phyloP scores from a whole-genome alignment of 2,329 filamentous ascomycete genomes.

The Diaporthe ilicicola region DNA sequence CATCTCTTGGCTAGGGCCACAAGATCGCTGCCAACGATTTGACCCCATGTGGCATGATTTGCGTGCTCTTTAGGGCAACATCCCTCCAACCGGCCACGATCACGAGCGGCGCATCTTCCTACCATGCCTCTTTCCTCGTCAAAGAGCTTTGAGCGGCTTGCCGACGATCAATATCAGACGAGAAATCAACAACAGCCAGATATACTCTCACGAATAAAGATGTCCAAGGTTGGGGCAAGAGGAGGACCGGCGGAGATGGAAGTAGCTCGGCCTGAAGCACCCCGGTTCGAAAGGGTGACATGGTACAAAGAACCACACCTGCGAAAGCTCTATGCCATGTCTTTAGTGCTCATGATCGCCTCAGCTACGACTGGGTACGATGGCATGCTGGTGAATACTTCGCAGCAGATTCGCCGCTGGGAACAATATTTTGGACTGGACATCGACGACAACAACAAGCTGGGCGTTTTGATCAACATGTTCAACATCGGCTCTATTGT shows the following conservation, averaged over 20 bases:
- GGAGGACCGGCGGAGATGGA: slow-evolving; percentile 3
- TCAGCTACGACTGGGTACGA: slow-evolving; percentile 34
- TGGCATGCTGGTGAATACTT: slow-evolving; percentile 46
- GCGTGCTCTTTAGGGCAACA: neutral
- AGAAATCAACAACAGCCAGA: neutral
- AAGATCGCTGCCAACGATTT: neutral
- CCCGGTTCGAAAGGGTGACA: slow-evolving; percentile 60
- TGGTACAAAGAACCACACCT: slow-evolving; percentile 65
- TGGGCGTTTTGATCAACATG: slow-evolving; percentile 49
- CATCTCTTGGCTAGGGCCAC: slow-evolving; percentile 1
- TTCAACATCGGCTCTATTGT: slow-evolving; percentile 51
- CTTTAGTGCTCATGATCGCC: slow-evolving; percentile 36
- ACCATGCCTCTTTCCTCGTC: slow-evolving; percentile 8
- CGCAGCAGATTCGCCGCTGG: slow-evolving; percentile 50
- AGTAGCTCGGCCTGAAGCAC: slow-evolving; percentile 50
- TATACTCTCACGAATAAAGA: slow-evolving; percentile 4
- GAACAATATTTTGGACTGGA: slow-evolving; percentile 36
- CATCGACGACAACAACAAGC: slow-evolving; percentile 46
- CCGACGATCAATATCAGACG: neutral
- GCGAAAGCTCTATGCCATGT: slow-evolving; percentile 56
- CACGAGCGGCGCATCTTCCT: neutral
- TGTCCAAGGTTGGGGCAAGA: slow-evolving; percentile 4
- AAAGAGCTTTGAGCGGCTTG: slow-evolving; percentile 14
- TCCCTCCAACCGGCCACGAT: neutral
- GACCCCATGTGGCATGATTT: slow-evolving; percentile 10